phyloP scores from a whole-genome alignment of 202 grass and related monocot species.

The Zizania palustris region DNA sequence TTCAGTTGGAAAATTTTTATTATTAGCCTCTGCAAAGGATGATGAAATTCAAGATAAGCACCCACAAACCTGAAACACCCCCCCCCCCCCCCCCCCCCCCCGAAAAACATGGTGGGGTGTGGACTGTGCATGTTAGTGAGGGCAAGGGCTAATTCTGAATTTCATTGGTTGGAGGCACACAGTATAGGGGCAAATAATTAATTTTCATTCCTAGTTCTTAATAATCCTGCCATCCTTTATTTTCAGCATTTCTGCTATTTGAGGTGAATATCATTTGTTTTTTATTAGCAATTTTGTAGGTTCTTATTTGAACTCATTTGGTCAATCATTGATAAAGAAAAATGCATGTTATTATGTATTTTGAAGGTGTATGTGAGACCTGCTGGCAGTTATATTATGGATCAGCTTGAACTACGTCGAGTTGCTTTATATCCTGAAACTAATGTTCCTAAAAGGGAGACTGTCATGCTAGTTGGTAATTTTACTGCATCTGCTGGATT shows the following conservation, averaged over 20 bases:
- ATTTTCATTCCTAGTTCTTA: not conserved
- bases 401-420: conserved; percentile 68
- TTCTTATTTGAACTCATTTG: conserved; percentile 1
- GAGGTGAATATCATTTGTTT: not conserved
- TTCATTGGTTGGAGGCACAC: not conserved
- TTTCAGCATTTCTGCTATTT: not conserved
- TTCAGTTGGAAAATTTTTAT: not conserved
- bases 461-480: conserved; percentile 56
- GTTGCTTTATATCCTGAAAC: conserved; percentile 58
- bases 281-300: not conserved
- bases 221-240: not conserved
- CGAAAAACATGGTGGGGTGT: not conserved
- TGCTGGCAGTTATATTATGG: conserved; percentile 81
- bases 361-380: conserved; percentile 67
- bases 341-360: not conserved
- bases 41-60: no score
- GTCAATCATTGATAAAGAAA: not conserved
- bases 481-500: conserved; percentile 69
- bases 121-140: not conserved
- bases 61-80: no score
- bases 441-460: conserved; percentile 49
- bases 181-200: not conserved
- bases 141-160: not conserved
- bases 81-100: no score
- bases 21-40: not conserved